Base-by-base conservation (phyloP, 1,284 basidiomycete genomes). In the Rhodotorula sp. region DNA sequence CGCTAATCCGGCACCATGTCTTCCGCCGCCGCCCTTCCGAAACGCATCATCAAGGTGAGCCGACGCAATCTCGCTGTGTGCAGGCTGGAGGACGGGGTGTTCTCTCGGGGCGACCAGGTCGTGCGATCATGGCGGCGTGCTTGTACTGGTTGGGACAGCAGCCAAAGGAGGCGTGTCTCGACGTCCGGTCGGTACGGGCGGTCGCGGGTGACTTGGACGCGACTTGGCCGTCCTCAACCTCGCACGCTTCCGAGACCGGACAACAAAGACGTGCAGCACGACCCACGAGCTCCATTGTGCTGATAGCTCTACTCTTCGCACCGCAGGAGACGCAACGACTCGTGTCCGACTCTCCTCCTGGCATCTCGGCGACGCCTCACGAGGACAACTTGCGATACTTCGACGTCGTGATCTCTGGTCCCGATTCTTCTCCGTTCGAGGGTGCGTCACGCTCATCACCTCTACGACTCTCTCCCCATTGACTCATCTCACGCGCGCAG, bases 311-410 rank as follows among this genome's bases (percentile, higher is more conserved):
- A 11, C 20, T 16, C 9, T 13, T 20, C 13, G 13, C 9, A 18
- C 24, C 20, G 16, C 69, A 98, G 95, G 95, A 99, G 85, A 99
- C 95, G 53, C 94, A 98, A 81, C 87, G 96, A 59, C 88, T 99
- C 46, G 88, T 95, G 63, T 88, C 92, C 55, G 95, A 99, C 82
- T 93, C 95, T 48, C 93, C 94, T 6, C 95, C 95, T 34, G 95
- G 95, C 60, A 99, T 99, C 75, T 87, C 90, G 34, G 96, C 95
- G 26, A 83, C 85, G 16, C 94, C 95, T 10, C 95, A 99, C 78
- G 94, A 99, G 22, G 95, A 99, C 80, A 99, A 99, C 82, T 83
- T 99, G 69, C 86, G 95, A 63, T 98, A 99, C 84, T 99, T 99
- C 83, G 94, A 99, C 83, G 95, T 99, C 55, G 90, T 92, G 61